phyloP scores from a whole-genome alignment of 192 early-diverging fungal species.

The Rhizoclosmatium sp. region DNA sequence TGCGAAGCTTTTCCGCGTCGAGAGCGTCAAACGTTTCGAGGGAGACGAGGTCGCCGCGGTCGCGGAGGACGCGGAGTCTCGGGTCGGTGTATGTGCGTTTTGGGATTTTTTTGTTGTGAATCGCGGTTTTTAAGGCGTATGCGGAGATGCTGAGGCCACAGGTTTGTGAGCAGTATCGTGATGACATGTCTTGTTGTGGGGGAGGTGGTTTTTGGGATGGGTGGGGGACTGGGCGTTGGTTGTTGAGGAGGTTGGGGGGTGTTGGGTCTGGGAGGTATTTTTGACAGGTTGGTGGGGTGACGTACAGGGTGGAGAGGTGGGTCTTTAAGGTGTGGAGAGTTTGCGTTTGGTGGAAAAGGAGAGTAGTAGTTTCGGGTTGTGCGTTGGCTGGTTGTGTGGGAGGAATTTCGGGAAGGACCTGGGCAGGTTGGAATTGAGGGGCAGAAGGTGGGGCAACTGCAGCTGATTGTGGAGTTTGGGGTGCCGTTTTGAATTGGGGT shows the following conservation, averaged over 20 bases:
- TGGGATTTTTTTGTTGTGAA: background rate
- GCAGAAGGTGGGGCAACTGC: background rate
- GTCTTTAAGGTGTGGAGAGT: conserved; percentile 1
- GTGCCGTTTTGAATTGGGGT: background rate
- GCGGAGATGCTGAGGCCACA: conserved; percentile 19
- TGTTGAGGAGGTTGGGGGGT: background rate
- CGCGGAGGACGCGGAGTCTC: background rate
- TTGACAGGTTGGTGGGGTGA: conserved; percentile 18
- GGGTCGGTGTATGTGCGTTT: background rate
- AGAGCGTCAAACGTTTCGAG: conserved; percentile 29
- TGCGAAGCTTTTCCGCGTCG: background rate
- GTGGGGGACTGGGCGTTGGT: background rate
- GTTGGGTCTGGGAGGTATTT: conserved; percentile 36
- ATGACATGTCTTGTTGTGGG: background rate
- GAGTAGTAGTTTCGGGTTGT: background rate
- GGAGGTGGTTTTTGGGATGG: background rate
- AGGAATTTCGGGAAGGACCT: background rate
- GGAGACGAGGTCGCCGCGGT: background rate
- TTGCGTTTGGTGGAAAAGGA: background rate
- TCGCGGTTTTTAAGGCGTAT: background rate
- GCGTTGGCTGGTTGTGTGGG: background rate
- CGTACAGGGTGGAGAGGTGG: background rate
- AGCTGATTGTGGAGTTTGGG: background rate
- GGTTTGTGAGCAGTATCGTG: conserved; percentile 14
- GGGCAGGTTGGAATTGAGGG: conserved; percentile 18